These are phyloP conservation scores for Populus davidiana DNA, from an alignment of 345 rosid species.

Conservation along the genomic window DNA sequence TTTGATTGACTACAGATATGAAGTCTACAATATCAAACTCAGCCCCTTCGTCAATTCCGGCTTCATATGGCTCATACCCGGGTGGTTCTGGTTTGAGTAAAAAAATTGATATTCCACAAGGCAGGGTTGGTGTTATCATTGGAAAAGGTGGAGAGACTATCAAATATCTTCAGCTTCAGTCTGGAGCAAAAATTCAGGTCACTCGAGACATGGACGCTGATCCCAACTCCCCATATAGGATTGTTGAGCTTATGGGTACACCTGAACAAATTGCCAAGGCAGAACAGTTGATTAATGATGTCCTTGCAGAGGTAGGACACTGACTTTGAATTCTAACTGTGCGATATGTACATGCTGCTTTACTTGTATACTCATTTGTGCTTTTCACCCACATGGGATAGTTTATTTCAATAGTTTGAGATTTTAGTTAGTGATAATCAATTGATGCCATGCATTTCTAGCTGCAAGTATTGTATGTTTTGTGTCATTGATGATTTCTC, in stretches of 20 bases:
- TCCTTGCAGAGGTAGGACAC: constrained; percentile 67
- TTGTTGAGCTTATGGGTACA: constrained; percentile 80
- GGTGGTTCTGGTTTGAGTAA: constrained; percentile 69
- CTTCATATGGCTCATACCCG: constrained; percentile 62
- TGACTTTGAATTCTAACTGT: background rate
- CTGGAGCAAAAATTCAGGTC: constrained; percentile 98
- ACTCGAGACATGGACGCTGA: constrained; percentile 94
- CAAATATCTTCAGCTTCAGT: constrained; percentile 83
- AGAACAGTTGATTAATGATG: constrained; percentile 84
- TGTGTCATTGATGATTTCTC: background rate
- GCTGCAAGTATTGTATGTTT: background rate
- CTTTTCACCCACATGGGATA: background rate
- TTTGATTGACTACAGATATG: constrained; percentile 40
- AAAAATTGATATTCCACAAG: constrained; percentile 88
- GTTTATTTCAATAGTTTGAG: background rate
- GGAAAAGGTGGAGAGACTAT: constrained; percentile 98
- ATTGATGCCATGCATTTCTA: background rate
- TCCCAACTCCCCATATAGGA: constrained; percentile 59
- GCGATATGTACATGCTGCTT: background rate
- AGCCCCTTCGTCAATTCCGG: constrained; percentile 53
- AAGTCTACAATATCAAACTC: constrained; percentile 44
- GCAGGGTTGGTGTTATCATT: constrained; percentile 93
- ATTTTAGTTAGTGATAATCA: background rate
- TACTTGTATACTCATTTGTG: background rate
- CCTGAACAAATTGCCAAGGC: constrained; percentile 85